Percentiles rank a stretch among this genome's conserved stretches.
These are phyloP conservation scores for Xylaria sp. DNA, from an alignment of 2,329 filamentous ascomycete genomes.

Conservation along the genomic window DNA sequence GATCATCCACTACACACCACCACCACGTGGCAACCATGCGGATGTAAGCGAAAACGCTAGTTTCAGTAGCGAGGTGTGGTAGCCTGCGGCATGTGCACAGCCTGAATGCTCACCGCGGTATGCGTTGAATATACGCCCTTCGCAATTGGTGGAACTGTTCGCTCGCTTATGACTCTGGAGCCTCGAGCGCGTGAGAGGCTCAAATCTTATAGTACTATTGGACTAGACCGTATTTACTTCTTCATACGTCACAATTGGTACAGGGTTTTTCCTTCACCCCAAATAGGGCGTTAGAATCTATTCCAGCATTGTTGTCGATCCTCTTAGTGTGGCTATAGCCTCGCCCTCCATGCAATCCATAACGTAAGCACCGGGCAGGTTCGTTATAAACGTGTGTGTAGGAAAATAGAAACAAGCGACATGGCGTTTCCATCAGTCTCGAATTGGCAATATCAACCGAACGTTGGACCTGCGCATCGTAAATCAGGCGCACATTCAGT, in stretches of 20 bases:
- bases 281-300: not conserved
- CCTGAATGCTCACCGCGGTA: not conserved
- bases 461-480: no score
- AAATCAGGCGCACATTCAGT: not conserved
- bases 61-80: not conserved
- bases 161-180: not conserved
- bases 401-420: no score
- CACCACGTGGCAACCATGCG: slow-evolving; percentile 17
- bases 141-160: not conserved
- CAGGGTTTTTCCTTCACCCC: not conserved
- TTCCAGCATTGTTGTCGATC: not conserved
- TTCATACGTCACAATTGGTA: not conserved
- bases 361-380: no score
- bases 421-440: no score
- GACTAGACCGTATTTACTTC: not conserved
- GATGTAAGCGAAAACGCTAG: not conserved
- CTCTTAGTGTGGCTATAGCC: not conserved
- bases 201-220: not conserved
- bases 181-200: not conserved
- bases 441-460: no score
- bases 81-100: not conserved
- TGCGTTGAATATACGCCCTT: not conserved
- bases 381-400: no score
- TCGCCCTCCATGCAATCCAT: no score
- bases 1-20: not conserved